Base-by-base conservation (phyloP, 2,329 filamentous ascomycete genomes). In the Alternaria ventricosa region DNA sequence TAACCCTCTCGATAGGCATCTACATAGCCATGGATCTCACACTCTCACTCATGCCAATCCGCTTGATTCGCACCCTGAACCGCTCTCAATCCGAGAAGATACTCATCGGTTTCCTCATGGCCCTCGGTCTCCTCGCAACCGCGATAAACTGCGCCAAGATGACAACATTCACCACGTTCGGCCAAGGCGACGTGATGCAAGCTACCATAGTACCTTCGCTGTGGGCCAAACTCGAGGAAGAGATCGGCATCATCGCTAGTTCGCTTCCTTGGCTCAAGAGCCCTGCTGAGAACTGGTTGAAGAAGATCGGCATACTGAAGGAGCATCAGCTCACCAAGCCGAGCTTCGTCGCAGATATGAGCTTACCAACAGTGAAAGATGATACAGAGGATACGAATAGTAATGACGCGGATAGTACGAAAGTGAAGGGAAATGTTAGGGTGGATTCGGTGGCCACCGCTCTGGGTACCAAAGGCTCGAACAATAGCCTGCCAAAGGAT, bases 1-100 rank as follows among this genome's bases (percentile, higher is more conserved):
- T 47, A 5, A 61, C 4, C 4, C 49, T 11, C 2, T 13, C 41
- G 3, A 23, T 53, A 76, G 74, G 53, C 7, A 45, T 75, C 5
- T 75, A 75, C 33, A 65, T 74, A 25, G 28, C 58, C 15, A 75
- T 75, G 68, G 74, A 76, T 51, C 68, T 76, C 41, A 59, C 62
- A 13, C 68, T 76, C 25, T 67, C 73, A 3, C 64, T 75, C 12
- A 68, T 75, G 66, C 73, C 73, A 4, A 72, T 75, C 18, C 64
- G 61, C 27, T 61, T 76, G 5, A 66, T 74, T 20, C 68, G 69
- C 25, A 68, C 66, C 10, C 65, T 75, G 15, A 66, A 63, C 36
- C 71, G 73, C 5, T 62, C 66, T 12, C 64, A 58, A 3, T 66
- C 66, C 0, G 72, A 76, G 47, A 75, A 71, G 55, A 55, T 75